A percentile compares a stretch with the other conserved stretches of the same genome.
These are phyloP conservation scores for Hypoxylon sp. DNA, from an alignment of 2,329 filamentous ascomycete species.

Conservation along the genomic window DNA sequence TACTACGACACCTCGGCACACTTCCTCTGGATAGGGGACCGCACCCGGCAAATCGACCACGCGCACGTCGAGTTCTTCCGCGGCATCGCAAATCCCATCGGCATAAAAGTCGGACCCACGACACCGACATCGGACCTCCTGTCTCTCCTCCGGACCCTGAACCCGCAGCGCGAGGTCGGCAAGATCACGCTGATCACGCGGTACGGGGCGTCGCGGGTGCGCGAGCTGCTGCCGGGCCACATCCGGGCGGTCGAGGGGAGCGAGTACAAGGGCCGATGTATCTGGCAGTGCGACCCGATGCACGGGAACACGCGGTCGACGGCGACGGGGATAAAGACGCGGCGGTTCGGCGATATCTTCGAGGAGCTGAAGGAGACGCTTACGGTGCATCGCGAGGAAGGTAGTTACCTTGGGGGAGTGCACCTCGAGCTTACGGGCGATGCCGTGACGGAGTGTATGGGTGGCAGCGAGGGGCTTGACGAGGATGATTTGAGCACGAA, in stretches of 20 bases:
- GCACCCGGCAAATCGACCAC: slow-evolving; percentile 92
- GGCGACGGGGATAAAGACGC: slow-evolving; percentile 86
- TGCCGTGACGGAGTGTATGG: slow-evolving; percentile 94
- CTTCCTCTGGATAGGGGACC: slow-evolving; percentile 98
- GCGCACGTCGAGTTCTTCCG: slow-evolving; percentile 98
- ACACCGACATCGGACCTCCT: slow-evolving; percentile 84
- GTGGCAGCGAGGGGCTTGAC: slow-evolving; percentile 86
- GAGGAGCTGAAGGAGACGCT: slow-evolving; percentile 87
- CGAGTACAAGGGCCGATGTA: slow-evolving; percentile 76
- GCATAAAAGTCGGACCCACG: slow-evolving; percentile 93
- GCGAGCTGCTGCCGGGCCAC: slow-evolving; percentile 82
- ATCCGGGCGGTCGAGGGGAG: slow-evolving; percentile 90
- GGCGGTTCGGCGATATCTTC: slow-evolving; percentile 91
- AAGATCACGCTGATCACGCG: slow-evolving; percentile 98
- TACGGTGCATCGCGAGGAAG: slow-evolving; percentile 84
- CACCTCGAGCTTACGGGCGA: slow-evolving; percentile 97
- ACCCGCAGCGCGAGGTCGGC: slow-evolving; percentile 84
- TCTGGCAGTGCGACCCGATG: slow-evolving; percentile 99
- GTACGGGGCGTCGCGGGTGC: slow-evolving; percentile 86
- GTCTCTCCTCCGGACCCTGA: slow-evolving; percentile 84
- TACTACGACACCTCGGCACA: slow-evolving; percentile 97
- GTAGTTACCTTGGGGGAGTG: slow-evolving; percentile 91
- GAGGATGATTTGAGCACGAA: slow-evolving; percentile 92
- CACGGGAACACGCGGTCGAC: slow-evolving; percentile 85
- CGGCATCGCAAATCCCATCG: slow-evolving; percentile 94